Evolutionary conservation across 140 eudicot genomes (phyloP), one percentile per base, ranked within the genome.

Genomic region (Bidens hawaiensis): DNA sequence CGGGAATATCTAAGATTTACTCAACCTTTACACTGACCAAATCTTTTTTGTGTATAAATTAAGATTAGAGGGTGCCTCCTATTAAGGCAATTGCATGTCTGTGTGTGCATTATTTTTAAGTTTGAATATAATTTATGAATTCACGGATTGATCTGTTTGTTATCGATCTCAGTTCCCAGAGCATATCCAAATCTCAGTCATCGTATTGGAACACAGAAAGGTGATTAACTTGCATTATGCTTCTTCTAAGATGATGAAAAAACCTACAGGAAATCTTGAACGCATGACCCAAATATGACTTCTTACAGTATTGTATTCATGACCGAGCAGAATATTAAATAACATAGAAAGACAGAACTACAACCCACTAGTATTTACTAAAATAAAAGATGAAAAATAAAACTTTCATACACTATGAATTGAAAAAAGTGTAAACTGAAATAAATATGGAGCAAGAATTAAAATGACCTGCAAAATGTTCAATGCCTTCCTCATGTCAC

Each of bases 401-500:
- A 16, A 26, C 15, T 8, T 11, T 10, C 15, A 48, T 18, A 21
- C 15, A 23, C 15, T 54, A 53, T 49, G 40, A 5, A 60, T 34
- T 50, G 9, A 27, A 26, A 18, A 62, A 40, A 62, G n/a, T 10
- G 58, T 50, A 28, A 53, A 21, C 25, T 53, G 8, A 62, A 42
- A 61, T 60, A 68, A 17, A 52, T 8, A 27, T 53, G n/a, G 9
- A 60, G 9, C 25, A 21, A 51, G 34, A 72, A 65, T 6, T 5
- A 12, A 23, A 41, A 58, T 34, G 27, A 93, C 99, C 95, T 93
- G 99, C 71, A 94, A 79, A 75, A 94, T 94, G 73, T 94, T 94
- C 83, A 94, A 75, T 38, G 95, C 95, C 83, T 94, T 94, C 75
- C 99, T 77, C 97, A 94, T 94, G 76, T 94, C 99, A 62, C 99